Conservation (phyloP, 805 yeast genomes). For the Saccharomycopsis selenospora region DNA sequence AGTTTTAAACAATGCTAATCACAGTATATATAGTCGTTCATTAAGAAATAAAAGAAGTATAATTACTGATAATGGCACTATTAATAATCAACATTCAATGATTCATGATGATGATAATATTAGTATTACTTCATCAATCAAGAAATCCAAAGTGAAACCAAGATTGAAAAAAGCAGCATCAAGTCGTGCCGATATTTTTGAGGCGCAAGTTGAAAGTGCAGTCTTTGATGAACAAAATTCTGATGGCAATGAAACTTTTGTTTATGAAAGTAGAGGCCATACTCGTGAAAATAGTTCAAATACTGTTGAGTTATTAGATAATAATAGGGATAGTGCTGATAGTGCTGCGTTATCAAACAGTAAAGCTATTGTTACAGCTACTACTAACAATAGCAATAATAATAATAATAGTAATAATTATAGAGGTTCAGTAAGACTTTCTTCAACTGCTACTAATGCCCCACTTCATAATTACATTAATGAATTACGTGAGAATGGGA, state of each 20-base stretch:
- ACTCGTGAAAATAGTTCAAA: conserved; percentile 16
- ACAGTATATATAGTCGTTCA: conserved; percentile 16
- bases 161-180: conserved; percentile 41
- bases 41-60: conserved; percentile 20
- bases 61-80: conserved; percentile 8
- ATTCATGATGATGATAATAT: conserved; percentile 13
- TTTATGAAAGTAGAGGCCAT: conserved; percentile 55
- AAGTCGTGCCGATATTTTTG: conserved; percentile 86
- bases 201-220: conserved; percentile 90
- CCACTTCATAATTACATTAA: conserved; percentile 14
- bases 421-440: conserved; percentile 24
- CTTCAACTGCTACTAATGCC: conserved; percentile 23
- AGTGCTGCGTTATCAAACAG: conserved; percentile 2
- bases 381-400: conserved; percentile 1
- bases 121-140: conserved; percentile 15
- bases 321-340: conserved; percentile 3
- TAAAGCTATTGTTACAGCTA: not conserved
- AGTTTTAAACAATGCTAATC: not conserved
- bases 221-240: conserved; percentile 83
- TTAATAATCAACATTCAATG: not conserved
- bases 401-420: conserved; percentile 21
- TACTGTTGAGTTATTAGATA: conserved; percentile 13
- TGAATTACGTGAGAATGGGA: conserved; percentile 5
- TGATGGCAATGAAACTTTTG: conserved; percentile 92
- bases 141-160: conserved; percentile 13